phyloP scores from a whole-genome alignment of 495 filamentous ascomycete genomes.

The Penicillium atrosanguineum region DNA sequence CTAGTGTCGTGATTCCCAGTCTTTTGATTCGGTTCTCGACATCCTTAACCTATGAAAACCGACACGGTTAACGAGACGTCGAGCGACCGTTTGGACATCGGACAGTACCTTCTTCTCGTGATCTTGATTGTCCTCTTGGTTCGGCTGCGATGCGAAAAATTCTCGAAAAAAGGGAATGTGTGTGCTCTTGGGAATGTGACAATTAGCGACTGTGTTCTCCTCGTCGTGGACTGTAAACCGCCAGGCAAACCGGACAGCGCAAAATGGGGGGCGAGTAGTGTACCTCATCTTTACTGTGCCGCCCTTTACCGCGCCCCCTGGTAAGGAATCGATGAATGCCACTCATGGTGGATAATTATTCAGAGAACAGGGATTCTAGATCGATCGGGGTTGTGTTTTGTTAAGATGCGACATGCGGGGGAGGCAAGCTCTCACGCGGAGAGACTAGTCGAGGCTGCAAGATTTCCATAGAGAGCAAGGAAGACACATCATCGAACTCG shows the following conservation, averaged over 20 bases:
- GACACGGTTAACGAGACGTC: constrained; percentile 5
- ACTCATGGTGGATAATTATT: constrained; percentile 40
- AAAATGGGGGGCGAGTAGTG: neutral
- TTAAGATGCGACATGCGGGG: constrained; percentile 29
- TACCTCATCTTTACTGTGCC: constrained; percentile 52
- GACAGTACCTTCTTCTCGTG: constrained; percentile 39
- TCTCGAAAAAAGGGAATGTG: constrained; percentile 30
- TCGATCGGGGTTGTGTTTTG: constrained; percentile 2
- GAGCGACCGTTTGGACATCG: neutral
- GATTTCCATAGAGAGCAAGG: constrained; percentile 24
- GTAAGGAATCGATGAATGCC: constrained; percentile 70
- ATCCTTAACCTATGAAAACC: constrained; percentile 30
- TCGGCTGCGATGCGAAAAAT: constrained; percentile 32
- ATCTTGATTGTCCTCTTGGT: constrained; percentile 22
- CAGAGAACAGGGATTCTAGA: constrained; percentile 6
- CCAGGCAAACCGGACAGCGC: neutral
- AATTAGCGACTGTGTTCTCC: constrained; percentile 17
- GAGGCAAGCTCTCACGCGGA: constrained; percentile 9
- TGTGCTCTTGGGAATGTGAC: constrained; percentile 15
- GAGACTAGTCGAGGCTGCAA: constrained; percentile 31
- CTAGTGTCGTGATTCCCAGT: constrained; percentile 35
- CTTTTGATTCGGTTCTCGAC: constrained; percentile 33
- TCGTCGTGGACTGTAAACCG: neutral
- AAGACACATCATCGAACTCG: constrained; percentile 28
- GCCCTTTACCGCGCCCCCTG: constrained; percentile 42